phyloP scores from a whole-genome alignment of 1,284 basidiomycete species.

The Pyrrhoderma lamaoense region DNA sequence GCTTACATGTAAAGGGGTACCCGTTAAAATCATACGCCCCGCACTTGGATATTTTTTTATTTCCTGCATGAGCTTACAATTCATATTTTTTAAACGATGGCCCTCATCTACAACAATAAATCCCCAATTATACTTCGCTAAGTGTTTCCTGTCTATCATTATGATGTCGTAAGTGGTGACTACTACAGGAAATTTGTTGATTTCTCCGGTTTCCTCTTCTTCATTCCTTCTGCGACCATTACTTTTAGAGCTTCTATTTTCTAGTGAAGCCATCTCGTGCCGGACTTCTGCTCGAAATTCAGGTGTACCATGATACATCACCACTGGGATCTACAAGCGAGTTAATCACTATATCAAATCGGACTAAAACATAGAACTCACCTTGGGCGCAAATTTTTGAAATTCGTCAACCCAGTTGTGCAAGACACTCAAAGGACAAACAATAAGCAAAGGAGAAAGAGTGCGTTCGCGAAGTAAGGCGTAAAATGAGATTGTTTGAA shows the following conservation, averaged over 20 bases:
- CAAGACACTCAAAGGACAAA: conserved; percentile 87
- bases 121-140: conserved; percentile 66
- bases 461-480: conserved; percentile 75
- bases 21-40: conserved; percentile 90
- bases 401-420: conserved; percentile 93
- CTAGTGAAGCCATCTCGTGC: conserved; percentile 37
- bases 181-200: conserved; percentile 65
- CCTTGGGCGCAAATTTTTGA: conserved; percentile 69
- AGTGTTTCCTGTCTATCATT: conserved; percentile 69
- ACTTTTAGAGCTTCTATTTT: conserved; percentile 16
- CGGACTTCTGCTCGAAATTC: conserved; percentile 72
- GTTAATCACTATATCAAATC: not conserved
- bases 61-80: conserved; percentile 86
- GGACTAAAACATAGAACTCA: not conserved
- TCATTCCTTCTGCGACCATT: not conserved
- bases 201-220: conserved; percentile 17
- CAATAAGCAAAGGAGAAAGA: conserved; percentile 79
- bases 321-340: conserved; percentile 63
- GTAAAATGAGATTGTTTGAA: conserved; percentile 90
- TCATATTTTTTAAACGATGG: conserved; percentile 84
- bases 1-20: conserved; percentile 85
- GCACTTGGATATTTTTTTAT: conserved; percentile 84
- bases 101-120: conserved; percentile 97
- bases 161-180: conserved; percentile 95
- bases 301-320: conserved; percentile 84